A percentile compares a stretch with the other conserved stretches of the same genome.
phyloP scores from a whole-genome alignment of 2,329 filamentous ascomycete species.

The Pseudocercospora ulei region DNA sequence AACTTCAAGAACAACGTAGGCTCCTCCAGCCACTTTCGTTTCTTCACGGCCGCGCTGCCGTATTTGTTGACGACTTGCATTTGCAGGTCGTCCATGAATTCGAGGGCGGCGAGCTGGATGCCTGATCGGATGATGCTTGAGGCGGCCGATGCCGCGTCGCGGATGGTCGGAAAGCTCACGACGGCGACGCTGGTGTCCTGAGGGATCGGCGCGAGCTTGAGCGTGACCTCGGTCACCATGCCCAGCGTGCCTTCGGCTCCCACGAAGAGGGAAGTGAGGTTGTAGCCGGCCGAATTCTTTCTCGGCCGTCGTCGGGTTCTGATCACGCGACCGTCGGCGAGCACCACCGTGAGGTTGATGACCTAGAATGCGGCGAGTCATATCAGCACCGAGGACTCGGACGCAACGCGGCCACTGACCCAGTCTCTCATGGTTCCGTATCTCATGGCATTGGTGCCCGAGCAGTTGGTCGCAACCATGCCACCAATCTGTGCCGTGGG shows the following conservation, averaged over 20 bases:
- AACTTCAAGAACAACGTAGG: conserved; percentile 69
- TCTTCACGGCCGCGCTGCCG: conserved; percentile 52
- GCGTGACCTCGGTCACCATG: conserved; percentile 69
- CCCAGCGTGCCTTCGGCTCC: conserved; percentile 75
- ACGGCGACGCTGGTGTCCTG: conserved; percentile 69
- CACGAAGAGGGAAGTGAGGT: conserved; percentile 68
- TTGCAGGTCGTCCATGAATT: conserved; percentile 77
- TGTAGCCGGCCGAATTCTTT: conserved; percentile 75
- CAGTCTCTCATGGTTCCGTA: conserved; percentile 85
- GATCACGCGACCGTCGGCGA: conserved; percentile 67
- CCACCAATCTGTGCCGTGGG: conserved; percentile 66
- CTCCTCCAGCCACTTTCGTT: conserved; percentile 62
- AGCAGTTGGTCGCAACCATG: conserved; percentile 67
- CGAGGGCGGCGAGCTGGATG: conserved; percentile 65
- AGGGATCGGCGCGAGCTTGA: conserved; percentile 68
- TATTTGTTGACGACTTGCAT: conserved; percentile 69
- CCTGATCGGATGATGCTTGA: conserved; percentile 66
- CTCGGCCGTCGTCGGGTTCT: conserved; percentile 66
- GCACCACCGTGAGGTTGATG: conserved; percentile 68
- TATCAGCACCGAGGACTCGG: not conserved
- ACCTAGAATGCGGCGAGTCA: conserved; percentile 35
- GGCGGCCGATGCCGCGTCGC: conserved; percentile 64
- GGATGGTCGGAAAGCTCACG: conserved; percentile 66
- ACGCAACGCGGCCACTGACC: conserved; percentile 35
- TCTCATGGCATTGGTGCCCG: conserved; percentile 59